Conservation (phyloP, 305 asterid species). For the Rubia tinctorum region DNA sequence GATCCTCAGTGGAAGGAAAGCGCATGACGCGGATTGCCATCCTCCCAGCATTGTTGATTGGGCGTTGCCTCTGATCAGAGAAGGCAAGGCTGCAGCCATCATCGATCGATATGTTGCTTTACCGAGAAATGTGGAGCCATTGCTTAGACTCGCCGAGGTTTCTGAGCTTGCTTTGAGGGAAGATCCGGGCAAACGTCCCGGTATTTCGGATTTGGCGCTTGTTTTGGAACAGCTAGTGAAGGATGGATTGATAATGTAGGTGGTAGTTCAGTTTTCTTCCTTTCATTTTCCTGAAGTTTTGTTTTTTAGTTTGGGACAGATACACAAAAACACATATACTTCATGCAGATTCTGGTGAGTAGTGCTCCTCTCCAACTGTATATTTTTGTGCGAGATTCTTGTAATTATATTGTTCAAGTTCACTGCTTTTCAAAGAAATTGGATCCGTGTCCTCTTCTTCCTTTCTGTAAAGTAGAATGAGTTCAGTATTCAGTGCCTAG, state of each 20-base stretch:
- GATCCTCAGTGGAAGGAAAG: conserved; percentile 84
- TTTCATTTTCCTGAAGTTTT: conserved; percentile 10
- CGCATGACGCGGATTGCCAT: conserved; percentile 58
- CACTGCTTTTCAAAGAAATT: too few relatives aligned
- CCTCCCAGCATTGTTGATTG: conserved; percentile 76
- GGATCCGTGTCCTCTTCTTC: neutral
- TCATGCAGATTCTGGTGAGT: conserved; percentile 32
- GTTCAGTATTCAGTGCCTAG: too few relatives aligned
- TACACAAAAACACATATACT: conserved; percentile 1
- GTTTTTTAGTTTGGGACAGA: conserved; percentile 23
- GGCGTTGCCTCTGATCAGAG: conserved; percentile 73
- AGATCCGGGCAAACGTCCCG: conserved; percentile 50
- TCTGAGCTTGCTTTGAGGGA: conserved; percentile 72
- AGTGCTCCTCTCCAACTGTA: conserved; percentile 61
- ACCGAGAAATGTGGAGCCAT: conserved; percentile 85
- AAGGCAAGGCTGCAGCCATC: conserved; percentile 81
- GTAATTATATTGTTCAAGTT: conserved; percentile 29
- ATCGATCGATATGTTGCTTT: conserved; percentile 61
- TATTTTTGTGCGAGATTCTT: conserved; percentile 49
- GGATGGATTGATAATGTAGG: conserved; percentile 73
- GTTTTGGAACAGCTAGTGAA: conserved; percentile 61
- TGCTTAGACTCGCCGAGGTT: conserved; percentile 81
- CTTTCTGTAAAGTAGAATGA: neutral
- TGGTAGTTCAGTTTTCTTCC: conserved; percentile 17
- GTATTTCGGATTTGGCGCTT: conserved; percentile 62